phyloP scores from a whole-genome alignment of 176 grass and related monocot species.

The Aegilops tauschii region DNA sequence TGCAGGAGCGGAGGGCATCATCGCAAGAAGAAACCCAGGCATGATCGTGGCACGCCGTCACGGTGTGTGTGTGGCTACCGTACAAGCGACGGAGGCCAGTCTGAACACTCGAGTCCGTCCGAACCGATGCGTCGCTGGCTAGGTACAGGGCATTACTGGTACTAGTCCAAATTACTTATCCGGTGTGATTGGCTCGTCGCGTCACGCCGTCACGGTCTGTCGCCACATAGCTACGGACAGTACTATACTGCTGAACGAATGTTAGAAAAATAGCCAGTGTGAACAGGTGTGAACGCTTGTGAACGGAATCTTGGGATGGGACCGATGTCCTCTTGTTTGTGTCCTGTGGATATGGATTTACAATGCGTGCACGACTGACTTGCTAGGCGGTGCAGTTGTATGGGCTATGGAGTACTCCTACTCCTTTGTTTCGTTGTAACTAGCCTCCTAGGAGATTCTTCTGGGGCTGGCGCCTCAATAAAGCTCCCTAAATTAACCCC shows the following conservation, averaged over 20 bases:
- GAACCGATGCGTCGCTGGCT: neutral
- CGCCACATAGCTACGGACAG: too few relatives aligned
- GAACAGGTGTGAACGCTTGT: slow-evolving; percentile 16
- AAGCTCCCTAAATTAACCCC: too few relatives aligned
- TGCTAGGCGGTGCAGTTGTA: neutral
- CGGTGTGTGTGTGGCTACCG: too few relatives aligned
- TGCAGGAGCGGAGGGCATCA: slow-evolving; percentile 11
- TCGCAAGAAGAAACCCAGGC: slow-evolving; percentile 1
- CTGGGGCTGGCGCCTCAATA: too few relatives aligned
- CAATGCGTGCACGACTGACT: neutral
- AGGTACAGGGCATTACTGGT: neutral
- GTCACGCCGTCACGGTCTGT: too few relatives aligned
- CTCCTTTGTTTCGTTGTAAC: too few relatives aligned
- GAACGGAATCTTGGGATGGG: slow-evolving; percentile 33
- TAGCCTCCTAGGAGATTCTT: too few relatives aligned
- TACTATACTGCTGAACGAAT: too few relatives aligned
- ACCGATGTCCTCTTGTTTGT: neutral
- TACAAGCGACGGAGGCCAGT: neutral
- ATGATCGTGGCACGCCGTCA: neutral
- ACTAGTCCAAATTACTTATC: too few relatives aligned
- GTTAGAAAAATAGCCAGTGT: neutral
- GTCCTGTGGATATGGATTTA: neutral
- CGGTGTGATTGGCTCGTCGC: too few relatives aligned
- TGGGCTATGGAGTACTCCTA: too few relatives aligned
- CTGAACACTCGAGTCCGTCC: neutral